Conservation (phyloP, 495 filamentous ascomycete species). For the Parmelia sp. region DNA sequence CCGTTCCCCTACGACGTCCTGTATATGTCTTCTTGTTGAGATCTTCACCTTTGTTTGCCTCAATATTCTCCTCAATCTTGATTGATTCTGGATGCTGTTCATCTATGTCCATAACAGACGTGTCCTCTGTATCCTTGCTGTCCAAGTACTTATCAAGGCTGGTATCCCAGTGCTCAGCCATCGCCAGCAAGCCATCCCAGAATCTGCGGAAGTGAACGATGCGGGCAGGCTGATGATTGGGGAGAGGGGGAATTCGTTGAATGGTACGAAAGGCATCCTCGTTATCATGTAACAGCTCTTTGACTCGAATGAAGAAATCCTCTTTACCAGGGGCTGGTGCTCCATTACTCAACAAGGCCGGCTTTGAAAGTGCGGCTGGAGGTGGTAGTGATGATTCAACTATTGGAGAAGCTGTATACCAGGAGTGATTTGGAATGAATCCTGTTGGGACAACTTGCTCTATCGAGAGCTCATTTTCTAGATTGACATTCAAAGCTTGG, state of each 20-base stretch:
- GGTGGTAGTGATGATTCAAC: conserved; percentile 14
- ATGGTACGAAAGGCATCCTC: conserved; percentile 51
- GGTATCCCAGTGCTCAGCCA: conserved; percentile 61
- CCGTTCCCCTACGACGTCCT: conserved; percentile 54
- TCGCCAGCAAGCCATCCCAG: conserved; percentile 50
- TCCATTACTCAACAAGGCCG: conserved; percentile 44
- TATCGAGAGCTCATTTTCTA: conserved; percentile 39
- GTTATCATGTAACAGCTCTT: conserved; percentile 50
- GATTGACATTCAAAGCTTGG: conserved; percentile 46
- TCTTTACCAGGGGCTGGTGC: conserved; percentile 41
- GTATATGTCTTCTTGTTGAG: conserved; percentile 35
- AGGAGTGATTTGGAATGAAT: conserved; percentile 43
- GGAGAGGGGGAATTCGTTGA: conserved; percentile 36
- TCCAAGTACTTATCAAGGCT: conserved; percentile 48
- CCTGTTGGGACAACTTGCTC: conserved; percentile 41
- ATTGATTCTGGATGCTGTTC: conserved; percentile 12
- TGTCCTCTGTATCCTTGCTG: conserved; percentile 13
- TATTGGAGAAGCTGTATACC: conserved; percentile 30
- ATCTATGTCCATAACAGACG: conserved; percentile 35
- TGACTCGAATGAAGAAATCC: conserved; percentile 42
- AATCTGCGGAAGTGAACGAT: conserved; percentile 55
- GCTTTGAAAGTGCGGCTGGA: conserved; percentile 18
- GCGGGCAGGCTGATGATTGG: conserved; percentile 36
- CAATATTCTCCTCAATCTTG: not conserved
- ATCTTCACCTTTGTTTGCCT: not conserved